Base-by-base conservation (phyloP, 306 rosid genomes). In the Acacia confusa region DNA sequence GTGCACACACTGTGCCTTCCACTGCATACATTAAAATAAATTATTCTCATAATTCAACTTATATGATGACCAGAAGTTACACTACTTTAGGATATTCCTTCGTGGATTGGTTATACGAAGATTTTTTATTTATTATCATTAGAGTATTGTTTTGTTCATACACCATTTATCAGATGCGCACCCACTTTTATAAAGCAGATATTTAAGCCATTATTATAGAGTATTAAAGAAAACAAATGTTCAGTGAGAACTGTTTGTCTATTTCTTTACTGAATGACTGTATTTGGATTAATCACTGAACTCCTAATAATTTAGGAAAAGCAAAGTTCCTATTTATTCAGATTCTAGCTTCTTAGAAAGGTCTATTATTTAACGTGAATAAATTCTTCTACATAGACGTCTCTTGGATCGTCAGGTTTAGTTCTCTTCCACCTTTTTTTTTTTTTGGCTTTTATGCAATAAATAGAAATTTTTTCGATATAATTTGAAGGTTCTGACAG, bases 1-100 rank as follows among this genome's bases (percentile, higher is more conserved):
- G 12, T 25, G 92, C 91, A 30, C 78, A 45, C 16, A 80, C 79
- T 0, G 68, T n/a, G 32, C 87, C 85, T 84, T 88, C 63, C 70
- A 82, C 1, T 25, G 87, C 34, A 2, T 87, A 90, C 74, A 27
- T 27, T 27, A 27, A 27, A 27, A 60, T 25, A 11, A 24, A 60
- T 60, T 0, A 9, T 11, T 60, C 9, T 13, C n/a, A 14, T 28
- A 28, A 13, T 28, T 20, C 40, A 28, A 63, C 69, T 28, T 27
- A 28, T 63, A 63, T 27, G 67, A 15, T 28, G 69, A 63, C n/a
- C 69, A 63, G 4, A 25, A 24, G 7, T 60, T 58, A 9, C 11
- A 25, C 34, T 60, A 12, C 30, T 60, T 60, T 60, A 4, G 34
- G 66, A 60, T 24, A 11, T 2, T 60, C 7, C 65, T 25, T 24